These are phyloP conservation scores for Rhodotorula kratochvilovae DNA, from an alignment of 768 basidiomycete genomes.

Conservation along the genomic window DNA sequence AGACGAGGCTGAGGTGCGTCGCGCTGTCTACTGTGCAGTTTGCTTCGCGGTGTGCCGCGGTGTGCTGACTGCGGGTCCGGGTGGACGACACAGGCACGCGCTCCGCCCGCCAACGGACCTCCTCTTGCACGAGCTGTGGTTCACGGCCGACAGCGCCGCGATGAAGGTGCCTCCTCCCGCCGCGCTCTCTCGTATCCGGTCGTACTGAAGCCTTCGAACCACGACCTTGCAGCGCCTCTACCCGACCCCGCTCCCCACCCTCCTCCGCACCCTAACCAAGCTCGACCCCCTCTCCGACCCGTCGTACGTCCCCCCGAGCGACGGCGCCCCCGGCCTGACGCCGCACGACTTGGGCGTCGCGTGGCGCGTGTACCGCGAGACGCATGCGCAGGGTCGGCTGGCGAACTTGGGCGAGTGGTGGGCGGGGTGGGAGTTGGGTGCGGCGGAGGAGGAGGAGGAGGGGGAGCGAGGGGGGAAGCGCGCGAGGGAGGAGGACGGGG, in stretches of 20 bases:
- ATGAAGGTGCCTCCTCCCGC: conserved; percentile 13
- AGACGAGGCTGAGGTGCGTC: conserved; percentile 3
- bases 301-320: not conserved
- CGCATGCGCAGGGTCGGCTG: conserved; percentile 29
- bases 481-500: not conserved
- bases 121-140: conserved; percentile 30
- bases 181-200: too few relatives aligned
- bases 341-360: conserved; percentile 30
- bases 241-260: conserved; percentile 13
- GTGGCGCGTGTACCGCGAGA: conserved; percentile 33
- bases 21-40: too few relatives aligned
- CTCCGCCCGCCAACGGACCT: conserved; percentile 14
- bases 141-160: conserved; percentile 22
- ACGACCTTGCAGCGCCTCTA: conserved; percentile 29
- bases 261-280: not conserved
- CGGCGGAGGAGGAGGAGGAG: conserved; percentile 18
- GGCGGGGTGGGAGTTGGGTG: conserved; percentile 29
- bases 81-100: not conserved
- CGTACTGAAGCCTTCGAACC: too few relatives aligned
- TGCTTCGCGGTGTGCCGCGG: too few relatives aligned
- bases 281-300: conserved; percentile 14
- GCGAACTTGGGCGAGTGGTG: conserved; percentile 43
- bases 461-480: not conserved
- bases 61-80: too few relatives aligned
- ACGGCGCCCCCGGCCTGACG: not conserved